Conservation (phyloP, 2,329 filamentous ascomycete genomes). For the Metarhizium album region DNA sequence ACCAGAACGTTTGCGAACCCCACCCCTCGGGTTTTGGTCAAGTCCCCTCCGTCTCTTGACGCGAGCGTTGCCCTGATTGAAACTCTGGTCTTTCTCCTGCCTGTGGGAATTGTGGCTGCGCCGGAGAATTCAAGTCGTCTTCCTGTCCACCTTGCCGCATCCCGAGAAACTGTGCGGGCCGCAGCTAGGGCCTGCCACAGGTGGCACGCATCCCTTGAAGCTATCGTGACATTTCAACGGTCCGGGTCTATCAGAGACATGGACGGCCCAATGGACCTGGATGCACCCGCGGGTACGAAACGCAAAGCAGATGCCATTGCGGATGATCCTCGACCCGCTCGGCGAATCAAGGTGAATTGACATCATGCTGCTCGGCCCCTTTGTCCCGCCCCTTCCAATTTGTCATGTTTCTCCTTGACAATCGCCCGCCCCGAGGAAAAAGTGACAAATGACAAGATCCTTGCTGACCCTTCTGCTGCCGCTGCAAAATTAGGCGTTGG, state of each 20-base stretch:
- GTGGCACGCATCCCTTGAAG: not conserved
- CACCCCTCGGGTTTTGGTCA: no score
- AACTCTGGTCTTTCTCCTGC: not conserved
- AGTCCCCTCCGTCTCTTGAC: not conserved
- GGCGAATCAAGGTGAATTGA: constrained; percentile 34
- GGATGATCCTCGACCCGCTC: constrained; percentile 29
- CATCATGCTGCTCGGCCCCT: not conserved
- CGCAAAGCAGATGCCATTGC: constrained; percentile 33
- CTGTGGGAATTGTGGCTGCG: not conserved
- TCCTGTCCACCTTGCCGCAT: not conserved
- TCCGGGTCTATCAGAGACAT: not conserved
- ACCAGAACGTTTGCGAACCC: no score
- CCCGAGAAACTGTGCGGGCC: not conserved
- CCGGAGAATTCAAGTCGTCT: not conserved
- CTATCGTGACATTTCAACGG: not conserved
- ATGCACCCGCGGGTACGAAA: constrained; percentile 31
- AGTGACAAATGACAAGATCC: not conserved
- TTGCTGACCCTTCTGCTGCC: not conserved
- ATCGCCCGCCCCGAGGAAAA: not conserved
- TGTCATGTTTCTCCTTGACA: not conserved
- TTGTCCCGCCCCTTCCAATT: constrained; percentile 6
- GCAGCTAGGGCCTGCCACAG: not conserved
- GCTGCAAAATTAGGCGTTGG: constrained; percentile 52
- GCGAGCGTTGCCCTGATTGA: not conserved
- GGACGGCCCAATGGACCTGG: constrained; percentile 36